Base-by-base conservation (phyloP, 441 rosid genomes). In the Populus hybrid region DNA sequence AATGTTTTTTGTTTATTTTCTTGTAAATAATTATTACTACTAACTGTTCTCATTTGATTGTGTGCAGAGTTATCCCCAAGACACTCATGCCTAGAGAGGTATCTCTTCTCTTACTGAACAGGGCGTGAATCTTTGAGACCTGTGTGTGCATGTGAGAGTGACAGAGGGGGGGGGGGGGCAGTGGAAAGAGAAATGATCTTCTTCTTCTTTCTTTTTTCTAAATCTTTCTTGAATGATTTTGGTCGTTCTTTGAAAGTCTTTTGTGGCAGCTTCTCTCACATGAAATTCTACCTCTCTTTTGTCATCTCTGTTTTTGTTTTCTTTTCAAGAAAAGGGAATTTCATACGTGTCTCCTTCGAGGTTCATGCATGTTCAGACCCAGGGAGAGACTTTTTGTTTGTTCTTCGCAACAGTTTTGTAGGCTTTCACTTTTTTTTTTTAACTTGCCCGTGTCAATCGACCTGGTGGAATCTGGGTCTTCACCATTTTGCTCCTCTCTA, bases 71-170 rank as follows among this genome's bases (percentile, higher is more conserved):
- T 75, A 95, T 95, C 72, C 99, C 99, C 80, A 95, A 92, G 86
- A 92, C 97, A 69, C 94, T 95, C 69, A 95, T 92, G 98, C 97
- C 93, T 59, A 86, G 84, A 87, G 99, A 95, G 99, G 99, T 95
- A 87, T 36, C 81, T 74, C 67, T 73, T 20, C 77, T 76, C 76
- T 74, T 14, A 34, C 35, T 46, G 36, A 18, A 73, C 20, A 50
- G 59, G 59, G 59, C 59, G 14, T 42, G 14, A 42, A 42, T 10
- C 50, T 42, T 42, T 42, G 14, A 42, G 14, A 42, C 16, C 50
- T 42, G 50, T 42, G 12, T 42, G 14, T 42, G 50, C 50, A 42
- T 42, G 69, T 76, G 59, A 23, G 11, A 32, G 32, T 30, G 46
- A 38, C 12, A 38, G 42, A 38, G 46, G 12, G 12, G 46, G 46